Evolutionary conservation across 2,329 filamentous ascomycete species (phyloP).

Genomic region (Aspergillus intermedius): DNA sequence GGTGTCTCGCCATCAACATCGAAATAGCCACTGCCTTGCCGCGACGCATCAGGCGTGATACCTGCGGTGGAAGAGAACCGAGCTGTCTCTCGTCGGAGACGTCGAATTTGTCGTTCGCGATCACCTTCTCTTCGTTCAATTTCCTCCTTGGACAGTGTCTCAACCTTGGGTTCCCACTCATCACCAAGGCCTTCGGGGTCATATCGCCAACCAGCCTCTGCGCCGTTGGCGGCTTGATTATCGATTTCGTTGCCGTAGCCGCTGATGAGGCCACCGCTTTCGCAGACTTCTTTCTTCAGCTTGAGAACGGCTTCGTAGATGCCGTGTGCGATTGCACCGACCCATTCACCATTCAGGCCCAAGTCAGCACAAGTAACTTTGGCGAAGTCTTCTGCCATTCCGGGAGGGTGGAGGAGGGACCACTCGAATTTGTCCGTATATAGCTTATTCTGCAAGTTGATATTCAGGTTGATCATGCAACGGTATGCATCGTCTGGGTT

Average conservation of each 20-base stretch:
- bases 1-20: conserved; percentile 62
- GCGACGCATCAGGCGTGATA: conserved; percentile 69
- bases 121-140: conserved; percentile 97
- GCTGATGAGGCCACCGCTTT: conserved; percentile 78
- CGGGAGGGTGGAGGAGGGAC: conserved; percentile 86
- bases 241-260: conserved; percentile 68
- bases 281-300: conserved; percentile 92
- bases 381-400: conserved; percentile 86
- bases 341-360: conserved; percentile 84
- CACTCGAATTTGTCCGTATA: conserved; percentile 98
- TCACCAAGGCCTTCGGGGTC: conserved; percentile 83
- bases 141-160: conserved; percentile 82
- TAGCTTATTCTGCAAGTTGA: conserved; percentile 83
- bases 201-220: conserved; percentile 92
- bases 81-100: conserved; percentile 82
- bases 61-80: conserved; percentile 81
- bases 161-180: conserved; percentile 77
- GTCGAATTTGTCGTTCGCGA: conserved; percentile 79
- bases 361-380: conserved; percentile 89
- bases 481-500: conserved; percentile 94
- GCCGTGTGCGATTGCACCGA: conserved; percentile 86
- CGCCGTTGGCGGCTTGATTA: conserved; percentile 74
- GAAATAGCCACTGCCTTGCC: conserved; percentile 52
- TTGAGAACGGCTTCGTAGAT: conserved; percentile 93
- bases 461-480: conserved; percentile 82